Evolutionary conservation across 805 yeast genomes (phyloP), one percentile per base, ranked within the genome.

Genomic region (Jamesozyma hellenica): DNA sequence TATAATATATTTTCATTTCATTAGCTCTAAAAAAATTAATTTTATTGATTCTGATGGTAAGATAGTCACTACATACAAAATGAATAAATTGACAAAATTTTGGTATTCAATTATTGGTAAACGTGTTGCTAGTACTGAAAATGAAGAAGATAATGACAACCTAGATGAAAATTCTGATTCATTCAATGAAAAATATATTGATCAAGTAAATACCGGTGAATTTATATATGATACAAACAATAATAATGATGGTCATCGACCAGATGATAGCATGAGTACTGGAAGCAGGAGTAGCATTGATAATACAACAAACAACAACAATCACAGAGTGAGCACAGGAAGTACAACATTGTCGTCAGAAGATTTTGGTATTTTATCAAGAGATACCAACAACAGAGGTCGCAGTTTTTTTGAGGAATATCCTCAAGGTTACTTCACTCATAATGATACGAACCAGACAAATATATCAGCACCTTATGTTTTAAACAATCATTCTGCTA

Each of bases 41-140:
- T 61, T 56, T 40, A 56, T 61, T 35, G 60, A 61, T 41, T 58
- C 64, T 2, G 64, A 61, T 39, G 65, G 65, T 32, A 58, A 60
- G 43, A 56, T 60, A n/a, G 61, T 61, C 32, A 55, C 62, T 2
- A 58, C 63, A 8, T 55, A 60, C 32, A 53, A 53, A 26, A 54
- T 56, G 29, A 58, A 59, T 38, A 53, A 47, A 30, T 43, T 60
- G n/a, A 50, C 51, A 9, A 48, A 46, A 35, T 51, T 60, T 49
- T 58, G 60, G 61, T 49, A 50, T 28, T 41, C 47, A 2, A 32
- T 58, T 19, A 36, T 60, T 38, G 64, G 64, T 33, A 57, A 55
- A 36, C 47, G 28, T 14, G 15, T 28, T 16, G 14, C 15, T 19
- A 14, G 12, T 4, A 5, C 11, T 6, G 30, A 13, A 9, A 19